phyloP scores from a whole-genome alignment of 2,329 filamentous ascomycete genomes.

The Penicillium sp. region DNA sequence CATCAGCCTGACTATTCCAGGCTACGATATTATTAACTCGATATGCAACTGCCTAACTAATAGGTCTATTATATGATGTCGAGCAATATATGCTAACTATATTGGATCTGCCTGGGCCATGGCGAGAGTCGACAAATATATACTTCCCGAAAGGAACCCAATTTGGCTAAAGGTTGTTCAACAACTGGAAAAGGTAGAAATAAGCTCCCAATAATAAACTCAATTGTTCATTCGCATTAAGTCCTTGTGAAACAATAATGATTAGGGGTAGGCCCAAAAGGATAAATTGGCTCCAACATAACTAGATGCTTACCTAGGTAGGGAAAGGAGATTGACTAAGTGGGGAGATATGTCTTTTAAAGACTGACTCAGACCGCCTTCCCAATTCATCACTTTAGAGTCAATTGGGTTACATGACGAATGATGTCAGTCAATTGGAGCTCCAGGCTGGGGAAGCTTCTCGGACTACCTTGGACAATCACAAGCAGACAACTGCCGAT shows the following conservation, averaged over 20 bases:
- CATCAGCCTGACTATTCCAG: not conserved
- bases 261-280: too few relatives aligned
- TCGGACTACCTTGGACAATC: not conserved
- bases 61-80: too few relatives aligned
- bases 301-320: too few relatives aligned
- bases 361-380: too few relatives aligned
- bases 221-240: too few relatives aligned
- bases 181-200: not conserved
- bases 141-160: not conserved
- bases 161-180: not conserved
- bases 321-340: too few relatives aligned
- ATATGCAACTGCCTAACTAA: not conserved
- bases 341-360: too few relatives aligned
- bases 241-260: too few relatives aligned
- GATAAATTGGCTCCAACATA: too few relatives aligned
- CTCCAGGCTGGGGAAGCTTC: not conserved
- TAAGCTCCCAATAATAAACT: not conserved
- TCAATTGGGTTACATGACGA: too few relatives aligned
- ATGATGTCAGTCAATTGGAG: not conserved
- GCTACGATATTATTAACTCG: not conserved
- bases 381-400: too few relatives aligned
- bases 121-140: not conserved
- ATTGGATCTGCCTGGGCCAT: not conserved
- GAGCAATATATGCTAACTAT: not conserved
- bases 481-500: slow-evolving; percentile 5